These are phyloP conservation scores for Paecilomyces variotii DNA, from an alignment of 2,329 filamentous ascomycete species.

Conservation along the genomic window DNA sequence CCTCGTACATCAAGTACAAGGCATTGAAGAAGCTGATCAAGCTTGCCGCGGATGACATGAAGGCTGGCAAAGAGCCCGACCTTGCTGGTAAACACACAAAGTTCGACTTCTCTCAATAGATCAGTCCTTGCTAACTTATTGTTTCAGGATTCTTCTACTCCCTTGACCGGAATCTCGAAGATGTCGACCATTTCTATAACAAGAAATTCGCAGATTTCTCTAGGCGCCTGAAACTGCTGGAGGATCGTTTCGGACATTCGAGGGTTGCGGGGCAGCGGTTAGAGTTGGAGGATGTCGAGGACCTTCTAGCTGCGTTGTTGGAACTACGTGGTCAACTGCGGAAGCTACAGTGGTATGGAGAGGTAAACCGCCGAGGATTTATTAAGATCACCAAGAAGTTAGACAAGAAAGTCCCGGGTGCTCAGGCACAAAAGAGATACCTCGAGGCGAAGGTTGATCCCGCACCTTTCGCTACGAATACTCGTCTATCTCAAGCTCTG, in stretches of 20 bases:
- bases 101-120: constrained; percentile 20
- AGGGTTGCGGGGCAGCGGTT: constrained; percentile 62
- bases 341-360: constrained; percentile 95
- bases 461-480: constrained; percentile 75
- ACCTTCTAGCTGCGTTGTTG: constrained; percentile 80
- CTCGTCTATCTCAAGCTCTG: constrained; percentile 50
- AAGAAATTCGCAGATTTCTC: constrained; percentile 83
- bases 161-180: constrained; percentile 92
- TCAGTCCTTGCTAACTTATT: constrained; percentile 9
- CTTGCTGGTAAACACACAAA: constrained; percentile 64
- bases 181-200: constrained; percentile 95
- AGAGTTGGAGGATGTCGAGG: constrained; percentile 82
- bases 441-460: constrained; percentile 85
- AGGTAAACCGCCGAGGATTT: constrained; percentile 91
- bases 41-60: constrained; percentile 56
- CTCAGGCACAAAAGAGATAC: constrained; percentile 74
- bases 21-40: constrained; percentile 89
- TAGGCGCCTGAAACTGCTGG: constrained; percentile 74
- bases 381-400: constrained; percentile 98
- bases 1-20: constrained; percentile 46
- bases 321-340: constrained; percentile 80
- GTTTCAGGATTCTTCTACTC: constrained; percentile 86
- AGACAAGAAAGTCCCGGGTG: constrained; percentile 81
- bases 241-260: constrained; percentile 75
- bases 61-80: constrained; percentile 69